phyloP scores from a whole-genome alignment of 176 grass and related monocot genomes.

The Rhipidocladum racemiflorum region DNA sequence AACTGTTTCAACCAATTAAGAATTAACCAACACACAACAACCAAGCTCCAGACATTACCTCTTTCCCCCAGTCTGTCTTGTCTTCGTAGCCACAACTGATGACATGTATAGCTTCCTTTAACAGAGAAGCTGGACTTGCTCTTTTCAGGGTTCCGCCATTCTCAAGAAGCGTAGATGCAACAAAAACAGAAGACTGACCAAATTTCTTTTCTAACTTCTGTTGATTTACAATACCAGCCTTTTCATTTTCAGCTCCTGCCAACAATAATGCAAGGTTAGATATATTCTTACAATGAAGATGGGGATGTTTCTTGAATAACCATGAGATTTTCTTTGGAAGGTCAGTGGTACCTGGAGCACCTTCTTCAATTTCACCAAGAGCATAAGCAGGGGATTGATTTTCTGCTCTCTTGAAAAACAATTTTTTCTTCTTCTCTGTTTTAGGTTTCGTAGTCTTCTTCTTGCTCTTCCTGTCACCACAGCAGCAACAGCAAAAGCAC shows the following conservation, averaged over 20 bases:
- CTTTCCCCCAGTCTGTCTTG: constrained; percentile 76
- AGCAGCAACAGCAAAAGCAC: constrained; percentile 63
- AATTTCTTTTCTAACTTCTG: constrained; percentile 74
- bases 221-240: constrained; percentile 42
- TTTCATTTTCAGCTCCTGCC: constrained; percentile 53
- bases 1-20: not conserved
- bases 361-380: constrained; percentile 58
- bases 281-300: not conserved
- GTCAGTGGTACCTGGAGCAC: constrained; percentile 42
- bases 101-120: constrained; percentile 82
- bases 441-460: constrained; percentile 66
- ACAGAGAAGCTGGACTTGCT: constrained; percentile 57
- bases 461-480: constrained; percentile 48
- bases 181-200: constrained; percentile 77
- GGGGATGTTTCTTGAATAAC: not conserved
- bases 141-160: constrained; percentile 59
- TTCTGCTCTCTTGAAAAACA: constrained; percentile 53
- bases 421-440: constrained; percentile 63
- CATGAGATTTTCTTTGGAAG: not conserved
- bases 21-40: not conserved
- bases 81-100: constrained; percentile 74
- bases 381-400: constrained; percentile 64
- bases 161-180: constrained; percentile 65
- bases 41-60: constrained; percentile 24
- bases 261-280: constrained; percentile 8